phyloP scores from a whole-genome alignment of 371 early-diverging fungal genomes.

The Rhizopus arrhizus region DNA sequence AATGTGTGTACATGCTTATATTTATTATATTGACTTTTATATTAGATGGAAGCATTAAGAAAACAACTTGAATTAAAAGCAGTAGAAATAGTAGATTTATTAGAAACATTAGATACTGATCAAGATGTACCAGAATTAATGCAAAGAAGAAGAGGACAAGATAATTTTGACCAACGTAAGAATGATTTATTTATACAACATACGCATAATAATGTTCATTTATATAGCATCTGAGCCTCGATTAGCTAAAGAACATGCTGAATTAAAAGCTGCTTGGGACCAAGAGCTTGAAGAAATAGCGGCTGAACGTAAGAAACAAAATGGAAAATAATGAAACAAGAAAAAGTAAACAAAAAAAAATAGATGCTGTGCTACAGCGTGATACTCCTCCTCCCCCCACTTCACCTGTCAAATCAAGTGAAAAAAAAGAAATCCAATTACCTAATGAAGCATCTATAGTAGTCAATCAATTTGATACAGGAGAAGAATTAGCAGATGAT shows the following conservation, averaged over 20 bases:
- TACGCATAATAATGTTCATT: background rate
- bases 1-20: conserved; percentile 6
- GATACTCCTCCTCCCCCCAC: conserved; percentile 51
- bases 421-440: conserved; percentile 30
- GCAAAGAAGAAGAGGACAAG: conserved; percentile 44
- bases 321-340: background rate
- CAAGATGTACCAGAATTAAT: conserved; percentile 45
- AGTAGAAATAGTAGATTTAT: conserved; percentile 43
- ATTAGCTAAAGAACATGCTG: conserved; percentile 39
- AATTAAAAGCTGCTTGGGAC: conserved; percentile 47
- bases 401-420: conserved; percentile 41
- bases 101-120: conserved; percentile 33
- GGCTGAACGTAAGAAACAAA: conserved; percentile 32
- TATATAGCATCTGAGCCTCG: conserved; percentile 39
- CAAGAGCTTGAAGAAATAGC: conserved; percentile 41
- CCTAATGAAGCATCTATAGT: conserved; percentile 36
- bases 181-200: background rate
- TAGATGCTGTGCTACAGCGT: conserved; percentile 10
- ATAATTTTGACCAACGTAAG: conserved; percentile 52
- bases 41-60: conserved; percentile 57
- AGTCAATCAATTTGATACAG: conserved; percentile 53
- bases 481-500: conserved; percentile 50
- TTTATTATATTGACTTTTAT: background rate
- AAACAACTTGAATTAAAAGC: conserved; percentile 57
- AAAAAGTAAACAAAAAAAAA: background rate